Percentiles rank a stretch among this genome's conserved stretches.
phyloP scores from a whole-genome alignment of 495 filamentous ascomycete species.

The Cetradonia linearis region DNA sequence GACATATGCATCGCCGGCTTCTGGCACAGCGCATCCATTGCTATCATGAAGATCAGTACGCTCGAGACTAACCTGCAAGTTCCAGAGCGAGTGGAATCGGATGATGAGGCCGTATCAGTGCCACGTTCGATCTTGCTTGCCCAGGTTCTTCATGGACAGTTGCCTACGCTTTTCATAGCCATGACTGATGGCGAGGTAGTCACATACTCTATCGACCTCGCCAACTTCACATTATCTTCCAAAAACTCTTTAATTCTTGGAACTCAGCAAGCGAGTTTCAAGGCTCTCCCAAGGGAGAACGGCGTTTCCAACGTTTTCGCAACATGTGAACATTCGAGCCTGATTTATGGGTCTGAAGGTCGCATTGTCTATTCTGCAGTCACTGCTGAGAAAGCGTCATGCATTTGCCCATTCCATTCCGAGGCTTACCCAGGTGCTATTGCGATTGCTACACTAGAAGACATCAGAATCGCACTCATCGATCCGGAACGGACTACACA shows the following conservation, averaged over 20 bases:
- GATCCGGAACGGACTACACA: conserved; percentile 82
- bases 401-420: conserved; percentile 70
- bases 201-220: conserved; percentile 62
- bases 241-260: conserved; percentile 79
- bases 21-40: conserved; percentile 66
- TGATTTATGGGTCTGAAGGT: conserved; percentile 83
- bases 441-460: conserved; percentile 62
- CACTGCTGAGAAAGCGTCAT: conserved; percentile 77
- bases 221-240: conserved; percentile 48
- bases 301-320: conserved; percentile 75
- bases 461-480: conserved; percentile 71
- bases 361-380: conserved; percentile 88
- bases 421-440: conserved; percentile 73
- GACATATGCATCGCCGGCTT: conserved; percentile 67
- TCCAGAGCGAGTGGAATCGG: conserved; percentile 33
- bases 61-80: conserved; percentile 55
- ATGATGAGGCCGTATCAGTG: conserved; percentile 51
- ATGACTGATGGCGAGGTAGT: conserved; percentile 91
- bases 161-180: conserved; percentile 77
- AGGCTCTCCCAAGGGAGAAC: conserved; percentile 56
- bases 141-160: conserved; percentile 50
- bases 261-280: conserved; percentile 70
- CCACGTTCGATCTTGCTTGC: conserved; percentile 75
- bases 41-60: conserved; percentile 53
- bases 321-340: conserved; percentile 82